Conservation (phyloP, 306 rosid genomes). For the Vicia faba region DNA sequence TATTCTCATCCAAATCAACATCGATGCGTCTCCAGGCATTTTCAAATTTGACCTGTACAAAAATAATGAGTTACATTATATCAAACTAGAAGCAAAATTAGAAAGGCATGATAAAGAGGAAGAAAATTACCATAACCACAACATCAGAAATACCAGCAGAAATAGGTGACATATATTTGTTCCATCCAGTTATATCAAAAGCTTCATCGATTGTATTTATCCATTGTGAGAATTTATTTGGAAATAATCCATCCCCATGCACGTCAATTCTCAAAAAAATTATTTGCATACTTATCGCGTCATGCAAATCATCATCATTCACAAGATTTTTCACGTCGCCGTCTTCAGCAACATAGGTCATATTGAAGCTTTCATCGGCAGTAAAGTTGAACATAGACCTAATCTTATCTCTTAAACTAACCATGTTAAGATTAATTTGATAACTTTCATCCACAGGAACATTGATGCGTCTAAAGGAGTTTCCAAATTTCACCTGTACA, state of each 20-base stretch:
- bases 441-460: slow-evolving; percentile 48
- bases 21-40: slow-evolving; percentile 72
- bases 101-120: background rate
- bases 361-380: slow-evolving; percentile 48
- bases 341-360: slow-evolving; percentile 90
- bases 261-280: slow-evolving; percentile 72
- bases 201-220: background rate
- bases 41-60: slow-evolving; percentile 61
- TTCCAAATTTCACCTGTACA: slow-evolving; percentile 65
- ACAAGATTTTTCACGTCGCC: slow-evolving; percentile 77
- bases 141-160: background rate
- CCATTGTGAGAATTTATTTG: too few relatives aligned
- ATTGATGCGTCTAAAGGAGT: slow-evolving; percentile 72
- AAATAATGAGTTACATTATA: slow-evolving; percentile 1
- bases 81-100: background rate
- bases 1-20: slow-evolving; percentile 49
- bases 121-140: background rate
- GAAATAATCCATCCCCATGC: slow-evolving; percentile 26
- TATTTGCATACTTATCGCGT: slow-evolving; percentile 63
- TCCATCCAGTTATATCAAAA: background rate
- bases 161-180: background rate
- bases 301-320: slow-evolving; percentile 76
- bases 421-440: slow-evolving; percentile 67
- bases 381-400: slow-evolving; percentile 51
- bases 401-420: slow-evolving; percentile 57